Evolutionary conservation across 495 filamentous ascomycete species (phyloP).

Genomic region (Amphirosellinia nigrospora): DNA sequence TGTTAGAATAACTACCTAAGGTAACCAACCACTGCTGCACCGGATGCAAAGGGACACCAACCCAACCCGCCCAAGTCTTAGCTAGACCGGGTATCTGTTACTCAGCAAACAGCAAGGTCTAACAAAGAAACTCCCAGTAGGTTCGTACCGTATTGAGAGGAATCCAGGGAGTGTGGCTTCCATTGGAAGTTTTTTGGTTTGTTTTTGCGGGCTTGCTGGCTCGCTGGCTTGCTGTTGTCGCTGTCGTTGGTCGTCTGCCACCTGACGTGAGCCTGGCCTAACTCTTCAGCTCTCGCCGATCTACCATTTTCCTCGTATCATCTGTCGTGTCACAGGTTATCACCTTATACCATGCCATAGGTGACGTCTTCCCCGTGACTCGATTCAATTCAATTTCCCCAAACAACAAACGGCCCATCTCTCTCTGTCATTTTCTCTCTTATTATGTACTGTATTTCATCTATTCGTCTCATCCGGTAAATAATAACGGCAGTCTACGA

Average conservation of each 20-base stretch:
- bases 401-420: constrained; percentile 14
- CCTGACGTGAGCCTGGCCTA: constrained; percentile 13
- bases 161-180: constrained; percentile 2
- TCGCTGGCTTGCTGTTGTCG: neutral
- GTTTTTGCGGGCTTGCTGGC: neutral
- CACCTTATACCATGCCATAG: neutral
- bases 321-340: constrained; percentile 21
- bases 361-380: constrained; percentile 12
- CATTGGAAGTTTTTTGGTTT: neutral
- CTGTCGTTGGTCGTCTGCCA: constrained; percentile 19
- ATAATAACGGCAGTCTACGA: constrained; percentile 1
- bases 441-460: constrained; percentile 5
- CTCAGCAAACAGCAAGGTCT: neutral
- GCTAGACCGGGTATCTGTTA: neutral
- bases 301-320: neutral
- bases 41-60: neutral
- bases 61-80: neutral
- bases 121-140: neutral
- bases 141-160: neutral
- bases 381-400: constrained; percentile 1
- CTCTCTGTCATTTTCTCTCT: constrained; percentile 18
- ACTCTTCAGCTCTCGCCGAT: neutral
- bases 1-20: neutral
- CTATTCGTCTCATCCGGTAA: constrained; percentile 15
- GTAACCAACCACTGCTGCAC: neutral